These are phyloP conservation scores for Cladophialophora exuberans DNA, from an alignment of 2,329 filamentous ascomycete genomes.

Conservation along the genomic window DNA sequence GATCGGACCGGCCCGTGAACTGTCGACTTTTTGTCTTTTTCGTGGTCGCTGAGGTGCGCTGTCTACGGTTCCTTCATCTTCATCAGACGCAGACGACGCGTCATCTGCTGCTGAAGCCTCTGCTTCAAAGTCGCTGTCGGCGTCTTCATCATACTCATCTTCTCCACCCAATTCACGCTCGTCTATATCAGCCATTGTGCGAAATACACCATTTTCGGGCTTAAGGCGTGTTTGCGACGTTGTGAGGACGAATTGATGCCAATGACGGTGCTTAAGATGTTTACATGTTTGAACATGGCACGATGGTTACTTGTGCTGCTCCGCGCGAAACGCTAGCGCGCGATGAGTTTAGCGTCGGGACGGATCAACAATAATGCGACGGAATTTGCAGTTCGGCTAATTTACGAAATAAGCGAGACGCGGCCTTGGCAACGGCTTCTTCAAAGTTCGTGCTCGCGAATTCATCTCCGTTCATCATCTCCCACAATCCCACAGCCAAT, in stretches of 20 bases:
- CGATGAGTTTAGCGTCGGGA: not conserved
- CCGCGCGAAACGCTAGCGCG: too few species aligned
- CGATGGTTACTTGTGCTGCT: not conserved
- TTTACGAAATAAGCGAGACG: not conserved
- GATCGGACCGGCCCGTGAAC: constrained; percentile 31
- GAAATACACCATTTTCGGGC: not conserved
- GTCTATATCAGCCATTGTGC: constrained; percentile 18
- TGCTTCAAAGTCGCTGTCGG: constrained; percentile 34
- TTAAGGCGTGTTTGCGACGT: too few species aligned
- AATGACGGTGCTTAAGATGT: too few species aligned
- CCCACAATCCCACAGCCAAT: not conserved
- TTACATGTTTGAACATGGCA: too few species aligned
- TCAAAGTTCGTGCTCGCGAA: not conserved
- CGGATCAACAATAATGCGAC: too few species aligned
- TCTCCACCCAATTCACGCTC: constrained; percentile 19
- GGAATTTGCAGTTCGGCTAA: too few species aligned
- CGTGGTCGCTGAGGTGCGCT: constrained; percentile 13
- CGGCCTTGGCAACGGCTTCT: not conserved
- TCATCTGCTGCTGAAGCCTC: constrained; percentile 19
- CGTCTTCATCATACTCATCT: constrained; percentile 35
- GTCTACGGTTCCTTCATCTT: constrained; percentile 14
- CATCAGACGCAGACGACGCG: constrained; percentile 21
- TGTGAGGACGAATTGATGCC: too few species aligned
- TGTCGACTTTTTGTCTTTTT: constrained; percentile 30
- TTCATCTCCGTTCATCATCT: too few species aligned